A percentile compares a stretch with the other conserved stretches of the same genome.
phyloP scores from a whole-genome alignment of 2,329 filamentous ascomycete genomes.

The Xylaria sp. region DNA sequence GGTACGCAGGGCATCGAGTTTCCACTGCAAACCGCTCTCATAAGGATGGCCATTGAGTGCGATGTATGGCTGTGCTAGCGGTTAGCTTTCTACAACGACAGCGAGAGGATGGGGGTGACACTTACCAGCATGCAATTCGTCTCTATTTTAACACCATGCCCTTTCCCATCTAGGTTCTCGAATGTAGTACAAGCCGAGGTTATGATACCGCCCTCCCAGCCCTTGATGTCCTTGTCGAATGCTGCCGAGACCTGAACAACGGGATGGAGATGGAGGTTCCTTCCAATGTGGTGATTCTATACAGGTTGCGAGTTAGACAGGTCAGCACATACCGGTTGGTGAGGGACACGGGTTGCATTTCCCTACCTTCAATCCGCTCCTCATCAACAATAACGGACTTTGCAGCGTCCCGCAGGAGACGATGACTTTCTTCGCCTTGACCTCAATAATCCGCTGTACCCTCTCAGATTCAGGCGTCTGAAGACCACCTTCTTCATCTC shows the following conservation, averaged over 20 bases:
- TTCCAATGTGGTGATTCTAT: slow-evolving; percentile 79
- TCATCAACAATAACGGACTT: slow-evolving; percentile 75
- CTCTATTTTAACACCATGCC: slow-evolving; percentile 85
- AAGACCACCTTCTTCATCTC: slow-evolving; percentile 66
- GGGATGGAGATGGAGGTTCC: slow-evolving; percentile 82
- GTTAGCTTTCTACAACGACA: slow-evolving; percentile 13
- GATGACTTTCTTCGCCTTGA: slow-evolving; percentile 82
- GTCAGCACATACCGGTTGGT: background rate
- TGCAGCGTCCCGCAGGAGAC: slow-evolving; percentile 78
- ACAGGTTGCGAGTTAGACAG: background rate
- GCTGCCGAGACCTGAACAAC: slow-evolving; percentile 63
- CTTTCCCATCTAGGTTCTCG: slow-evolving; percentile 78
- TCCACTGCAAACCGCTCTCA: slow-evolving; percentile 71
- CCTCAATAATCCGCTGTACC: slow-evolving; percentile 64
- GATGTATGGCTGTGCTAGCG: slow-evolving; percentile 60
- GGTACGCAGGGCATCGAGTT: slow-evolving; percentile 71
- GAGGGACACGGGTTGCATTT: slow-evolving; percentile 18
- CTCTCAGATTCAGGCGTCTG: slow-evolving; percentile 55
- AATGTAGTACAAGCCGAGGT: slow-evolving; percentile 79
- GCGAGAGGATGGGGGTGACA: slow-evolving; percentile 21
- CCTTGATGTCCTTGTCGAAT: slow-evolving; percentile 73
- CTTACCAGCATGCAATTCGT: slow-evolving; percentile 70
- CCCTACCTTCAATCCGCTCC: slow-evolving; percentile 74
- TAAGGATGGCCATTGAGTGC: slow-evolving; percentile 69
- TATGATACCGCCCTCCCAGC: slow-evolving; percentile 79